Percentiles rank a stretch among this genome's conserved stretches.
Evolutionary conservation across 2,329 filamentous ascomycete species (phyloP).

Genomic region (Pochonia chlamydosporia): DNA sequence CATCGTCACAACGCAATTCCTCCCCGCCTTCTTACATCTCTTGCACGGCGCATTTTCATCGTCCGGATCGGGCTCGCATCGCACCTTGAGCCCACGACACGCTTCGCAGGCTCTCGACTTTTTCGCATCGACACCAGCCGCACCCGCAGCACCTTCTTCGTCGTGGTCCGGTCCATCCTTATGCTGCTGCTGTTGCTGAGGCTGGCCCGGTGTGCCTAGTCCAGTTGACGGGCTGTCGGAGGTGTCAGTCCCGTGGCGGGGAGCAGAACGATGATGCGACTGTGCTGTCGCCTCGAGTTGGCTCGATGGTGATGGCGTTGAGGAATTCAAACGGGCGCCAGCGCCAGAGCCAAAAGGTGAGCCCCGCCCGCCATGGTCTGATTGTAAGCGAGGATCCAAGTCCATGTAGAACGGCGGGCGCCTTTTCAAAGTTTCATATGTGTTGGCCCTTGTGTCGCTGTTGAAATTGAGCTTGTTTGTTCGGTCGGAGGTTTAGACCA

Average conservation of each 20-base stretch:
- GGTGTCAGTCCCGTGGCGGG: slow-evolving; percentile 15
- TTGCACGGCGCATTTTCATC: slow-evolving; percentile 61
- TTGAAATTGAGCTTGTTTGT: neutral
- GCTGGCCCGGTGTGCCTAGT: slow-evolving; percentile 2
- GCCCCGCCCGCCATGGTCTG: slow-evolving; percentile 17
- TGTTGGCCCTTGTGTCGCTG: neutral
- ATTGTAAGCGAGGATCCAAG: slow-evolving; percentile 25
- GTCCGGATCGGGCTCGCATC: slow-evolving; percentile 69
- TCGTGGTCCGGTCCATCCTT: slow-evolving; percentile 1
- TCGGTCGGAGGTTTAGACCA: neutral
- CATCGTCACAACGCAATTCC: slow-evolving; percentile 70
- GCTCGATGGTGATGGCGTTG: slow-evolving; percentile 13
- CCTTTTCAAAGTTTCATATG: too few relatives aligned
- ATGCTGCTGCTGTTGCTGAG: slow-evolving; percentile 12
- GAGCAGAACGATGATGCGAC: slow-evolving; percentile 1
- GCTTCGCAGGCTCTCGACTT: slow-evolving; percentile 69
- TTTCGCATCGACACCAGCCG: slow-evolving; percentile 46
- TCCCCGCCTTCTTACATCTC: slow-evolving; percentile 75
- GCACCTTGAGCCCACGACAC: slow-evolving; percentile 72
- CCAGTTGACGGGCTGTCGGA: slow-evolving; percentile 8
- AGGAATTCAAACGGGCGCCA: neutral
- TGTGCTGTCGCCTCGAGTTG: neutral
- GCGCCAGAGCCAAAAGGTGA: slow-evolving; percentile 3
- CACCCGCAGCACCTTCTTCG: slow-evolving; percentile 8
- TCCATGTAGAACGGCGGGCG: too few relatives aligned